phyloP scores from a whole-genome alignment of 2,329 filamentous ascomycete species.

The Fusarium denticulatum region DNA sequence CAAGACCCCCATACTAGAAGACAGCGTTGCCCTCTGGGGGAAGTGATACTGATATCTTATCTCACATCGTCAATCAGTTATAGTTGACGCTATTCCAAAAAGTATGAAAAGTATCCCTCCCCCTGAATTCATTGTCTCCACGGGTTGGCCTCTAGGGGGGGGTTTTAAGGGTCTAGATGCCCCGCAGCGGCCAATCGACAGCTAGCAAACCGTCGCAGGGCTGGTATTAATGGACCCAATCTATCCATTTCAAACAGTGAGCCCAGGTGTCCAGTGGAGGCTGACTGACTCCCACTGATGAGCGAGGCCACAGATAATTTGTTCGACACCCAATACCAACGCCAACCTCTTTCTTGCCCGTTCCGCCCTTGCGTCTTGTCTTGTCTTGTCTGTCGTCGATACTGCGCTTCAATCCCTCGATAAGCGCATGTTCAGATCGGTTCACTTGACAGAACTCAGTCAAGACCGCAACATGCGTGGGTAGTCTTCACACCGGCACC shows the following conservation, averaged over 20 bases:
- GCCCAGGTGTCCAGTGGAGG: neutral
- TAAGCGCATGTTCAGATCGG: slow-evolving; percentile 1
- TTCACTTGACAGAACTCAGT: neutral
- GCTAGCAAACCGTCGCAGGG: slow-evolving; percentile 37
- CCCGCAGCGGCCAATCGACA: slow-evolving; percentile 41
- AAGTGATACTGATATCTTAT: neutral
- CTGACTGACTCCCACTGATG: neutral
- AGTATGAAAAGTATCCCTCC: neutral
- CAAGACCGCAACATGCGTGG: slow-evolving; percentile 37
- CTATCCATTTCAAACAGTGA: slow-evolving; percentile 21
- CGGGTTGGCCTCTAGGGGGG: slow-evolving; percentile 8
- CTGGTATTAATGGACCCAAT: slow-evolving; percentile 13
- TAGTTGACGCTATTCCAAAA: neutral
- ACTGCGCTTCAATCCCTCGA: slow-evolving; percentile 7
- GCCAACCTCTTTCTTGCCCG: slow-evolving; percentile 13
- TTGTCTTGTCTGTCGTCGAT: neutral
- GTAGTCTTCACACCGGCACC: slow-evolving; percentile 25
- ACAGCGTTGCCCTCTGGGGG: neutral
- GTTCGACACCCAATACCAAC: slow-evolving; percentile 22
- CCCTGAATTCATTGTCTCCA: slow-evolving; percentile 23
- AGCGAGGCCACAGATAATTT: slow-evolving; percentile 35
- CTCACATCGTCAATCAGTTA: neutral
- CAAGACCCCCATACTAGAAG: neutral
- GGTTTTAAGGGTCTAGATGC: slow-evolving; percentile 29
- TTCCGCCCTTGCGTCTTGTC: slow-evolving; percentile 20